These are phyloP conservation scores for Ceratobasidium sp. DNA, from an alignment of 1,284 basidiomycete species.

Conservation along the genomic window DNA sequence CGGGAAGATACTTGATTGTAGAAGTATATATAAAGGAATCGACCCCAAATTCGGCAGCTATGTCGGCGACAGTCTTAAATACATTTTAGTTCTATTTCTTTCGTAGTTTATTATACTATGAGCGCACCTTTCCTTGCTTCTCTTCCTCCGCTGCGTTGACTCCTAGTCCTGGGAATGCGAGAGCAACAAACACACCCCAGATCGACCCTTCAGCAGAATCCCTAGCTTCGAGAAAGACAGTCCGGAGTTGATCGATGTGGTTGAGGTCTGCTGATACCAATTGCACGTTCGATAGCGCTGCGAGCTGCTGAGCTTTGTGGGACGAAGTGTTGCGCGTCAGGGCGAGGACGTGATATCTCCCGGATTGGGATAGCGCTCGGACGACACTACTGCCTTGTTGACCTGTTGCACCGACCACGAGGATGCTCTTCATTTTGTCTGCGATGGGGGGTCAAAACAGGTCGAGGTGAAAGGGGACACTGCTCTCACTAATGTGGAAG, in stretches of 20 bases:
- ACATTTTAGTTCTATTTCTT: background rate
- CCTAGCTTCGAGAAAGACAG: conserved; percentile 57
- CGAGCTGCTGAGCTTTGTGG: conserved; percentile 51
- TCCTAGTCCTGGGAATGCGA: conserved; percentile 58
- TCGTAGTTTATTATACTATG: background rate
- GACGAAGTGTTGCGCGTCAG: conserved; percentile 57
- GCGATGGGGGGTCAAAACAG: background rate
- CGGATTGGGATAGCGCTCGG: conserved; percentile 49
- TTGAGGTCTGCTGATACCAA: conserved; percentile 57
- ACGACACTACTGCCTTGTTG: conserved; percentile 58
- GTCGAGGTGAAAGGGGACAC: background rate
- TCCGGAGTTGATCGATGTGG: conserved; percentile 51
- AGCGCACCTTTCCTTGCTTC: conserved; percentile 57
- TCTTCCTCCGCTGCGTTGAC: conserved; percentile 57
- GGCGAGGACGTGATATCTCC: conserved; percentile 53
- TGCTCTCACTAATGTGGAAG: too few relatives aligned
- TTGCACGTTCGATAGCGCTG: conserved; percentile 50
- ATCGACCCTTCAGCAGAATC: conserved; percentile 51
- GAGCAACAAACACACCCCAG: conserved; percentile 58
- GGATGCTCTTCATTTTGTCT: conserved; percentile 48
- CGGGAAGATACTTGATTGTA: conserved; percentile 52
- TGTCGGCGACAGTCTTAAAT: conserved; percentile 53
- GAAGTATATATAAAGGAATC: conserved; percentile 56
- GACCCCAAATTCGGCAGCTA: conserved; percentile 55
- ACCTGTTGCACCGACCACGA: conserved; percentile 60